Evolutionary conservation across 495 filamentous ascomycete species (phyloP).

Genomic region (Tuber umbilicatum): DNA sequence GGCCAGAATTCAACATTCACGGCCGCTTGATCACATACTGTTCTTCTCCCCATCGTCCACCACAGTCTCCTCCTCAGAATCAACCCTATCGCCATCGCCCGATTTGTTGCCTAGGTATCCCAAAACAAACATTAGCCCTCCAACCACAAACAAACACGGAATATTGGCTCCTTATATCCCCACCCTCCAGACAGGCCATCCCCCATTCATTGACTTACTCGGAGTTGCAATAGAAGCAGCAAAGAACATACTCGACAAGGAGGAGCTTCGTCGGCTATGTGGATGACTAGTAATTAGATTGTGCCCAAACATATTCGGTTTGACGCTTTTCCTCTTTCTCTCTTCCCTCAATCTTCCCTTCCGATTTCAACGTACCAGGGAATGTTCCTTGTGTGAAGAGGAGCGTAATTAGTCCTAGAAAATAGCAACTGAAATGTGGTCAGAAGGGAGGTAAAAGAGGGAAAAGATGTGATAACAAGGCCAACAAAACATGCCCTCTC

Average conservation of each 20-base stretch:
- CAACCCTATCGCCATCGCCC: constrained; percentile 17
- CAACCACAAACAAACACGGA: constrained; percentile 11
- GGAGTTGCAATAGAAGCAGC: constrained; percentile 31
- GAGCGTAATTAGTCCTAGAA: not conserved
- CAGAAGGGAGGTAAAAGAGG: not conserved
- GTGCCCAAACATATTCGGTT: constrained; percentile 30
- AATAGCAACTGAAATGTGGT: not conserved
- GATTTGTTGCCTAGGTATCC: constrained; percentile 34
- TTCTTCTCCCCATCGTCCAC: constrained; percentile 43
- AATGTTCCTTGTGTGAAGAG: not conserved
- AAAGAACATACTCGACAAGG: constrained; percentile 40
- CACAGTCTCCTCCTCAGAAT: constrained; percentile 40
- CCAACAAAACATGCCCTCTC: not conserved
- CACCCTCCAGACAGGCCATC: not conserved
- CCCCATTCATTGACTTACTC: constrained; percentile 32
- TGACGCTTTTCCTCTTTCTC: constrained; percentile 18
- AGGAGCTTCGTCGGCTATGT: constrained; percentile 40
- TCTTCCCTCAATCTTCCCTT: constrained; percentile 5
- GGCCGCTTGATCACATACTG: constrained; percentile 19
- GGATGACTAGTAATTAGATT: constrained; percentile 36
- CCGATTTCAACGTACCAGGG: constrained; percentile 4
- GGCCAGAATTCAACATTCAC: not conserved
- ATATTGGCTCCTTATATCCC: not conserved
- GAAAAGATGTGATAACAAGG: not conserved
- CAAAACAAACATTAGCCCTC: constrained; percentile 26